Conservation (phyloP, 805 yeast genomes). For the Lipomyces kockii region DNA sequence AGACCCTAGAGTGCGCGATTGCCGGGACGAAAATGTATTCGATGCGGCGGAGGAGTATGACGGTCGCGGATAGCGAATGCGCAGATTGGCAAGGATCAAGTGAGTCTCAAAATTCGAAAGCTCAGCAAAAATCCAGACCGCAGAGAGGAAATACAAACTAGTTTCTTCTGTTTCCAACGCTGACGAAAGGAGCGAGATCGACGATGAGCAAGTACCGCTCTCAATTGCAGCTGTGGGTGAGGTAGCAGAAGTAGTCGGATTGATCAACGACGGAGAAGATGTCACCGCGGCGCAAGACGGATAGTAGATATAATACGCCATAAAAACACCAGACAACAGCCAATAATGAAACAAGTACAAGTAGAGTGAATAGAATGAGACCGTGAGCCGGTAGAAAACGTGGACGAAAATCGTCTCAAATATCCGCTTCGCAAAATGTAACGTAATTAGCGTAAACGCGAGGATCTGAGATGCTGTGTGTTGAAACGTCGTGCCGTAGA, state of each 20-base stretch:
- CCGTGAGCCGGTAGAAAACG: constrained; percentile 80
- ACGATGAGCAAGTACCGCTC: constrained; percentile 15
- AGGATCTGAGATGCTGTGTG: constrained; percentile 60
- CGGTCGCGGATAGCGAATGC: constrained; percentile 55
- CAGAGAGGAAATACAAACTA: constrained; percentile 33
- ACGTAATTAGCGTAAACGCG: constrained; percentile 60
- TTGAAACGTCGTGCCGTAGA: constrained; percentile 46
- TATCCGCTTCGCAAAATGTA: constrained; percentile 87
- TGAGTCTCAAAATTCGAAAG: constrained; percentile 76
- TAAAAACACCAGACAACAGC: constrained; percentile 76
- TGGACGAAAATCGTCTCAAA: constrained; percentile 84
- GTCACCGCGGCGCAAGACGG: constrained; percentile 40
- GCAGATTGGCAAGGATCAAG: constrained; percentile 58
- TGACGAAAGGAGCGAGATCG: constrained; percentile 20
- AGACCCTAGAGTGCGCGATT: not conserved
- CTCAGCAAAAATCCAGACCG: constrained; percentile 64
- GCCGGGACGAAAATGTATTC: not conserved
- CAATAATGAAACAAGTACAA: constrained; percentile 90
- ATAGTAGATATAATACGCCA: constrained; percentile 57
- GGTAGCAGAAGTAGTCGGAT: not conserved
- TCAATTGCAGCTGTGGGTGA: not conserved
- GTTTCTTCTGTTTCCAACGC: constrained; percentile 28
- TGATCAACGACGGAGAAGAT: not conserved
- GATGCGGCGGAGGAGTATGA: not conserved
- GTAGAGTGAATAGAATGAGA: constrained; percentile 86